phyloP scores from a whole-genome alignment of 2,329 filamentous ascomycete species.

The Cephalotrichum gorgonifer region DNA sequence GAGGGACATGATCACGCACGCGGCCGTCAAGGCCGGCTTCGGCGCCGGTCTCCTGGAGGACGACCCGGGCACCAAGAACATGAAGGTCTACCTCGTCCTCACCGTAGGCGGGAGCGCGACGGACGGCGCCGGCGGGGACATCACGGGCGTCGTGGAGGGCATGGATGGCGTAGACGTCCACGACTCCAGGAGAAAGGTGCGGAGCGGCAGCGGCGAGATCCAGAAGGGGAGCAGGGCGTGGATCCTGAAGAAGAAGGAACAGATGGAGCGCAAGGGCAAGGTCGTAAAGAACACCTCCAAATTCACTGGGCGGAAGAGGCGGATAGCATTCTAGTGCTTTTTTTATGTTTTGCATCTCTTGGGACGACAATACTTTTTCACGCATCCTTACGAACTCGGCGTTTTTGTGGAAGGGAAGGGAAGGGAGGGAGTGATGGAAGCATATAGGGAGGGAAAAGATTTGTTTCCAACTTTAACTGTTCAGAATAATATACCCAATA shows the following conservation, averaged over 20 bases:
- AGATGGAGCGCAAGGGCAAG: conserved; percentile 92
- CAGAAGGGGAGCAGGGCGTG: conserved; percentile 79
- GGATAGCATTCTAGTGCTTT: conserved; percentile 55
- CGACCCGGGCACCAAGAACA: conserved; percentile 91
- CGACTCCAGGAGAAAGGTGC: conserved; percentile 48
- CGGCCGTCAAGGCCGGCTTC: conserved; percentile 88
- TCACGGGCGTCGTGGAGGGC: conserved; percentile 78
- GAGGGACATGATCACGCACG: conserved; percentile 81
- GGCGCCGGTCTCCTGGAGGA: conserved; percentile 92
- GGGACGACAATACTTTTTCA: not conserved
- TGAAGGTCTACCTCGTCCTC: conserved; percentile 90
- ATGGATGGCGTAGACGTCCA: conserved; percentile 82
- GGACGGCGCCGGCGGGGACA: conserved; percentile 56
- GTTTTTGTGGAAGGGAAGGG: too few relatives aligned
- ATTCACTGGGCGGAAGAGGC: conserved; percentile 85
- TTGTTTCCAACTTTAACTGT: not conserved
- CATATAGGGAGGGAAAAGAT: not conserved
- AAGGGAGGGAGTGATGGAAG: too few relatives aligned
- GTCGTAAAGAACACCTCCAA: conserved; percentile 86
- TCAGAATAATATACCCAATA: not conserved
- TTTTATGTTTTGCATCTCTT: too few relatives aligned
- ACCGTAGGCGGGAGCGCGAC: conserved; percentile 62
- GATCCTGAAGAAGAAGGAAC: conserved; percentile 80
- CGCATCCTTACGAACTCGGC: conserved; percentile 3
- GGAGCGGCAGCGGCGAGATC: conserved; percentile 37